Percentiles rank a stretch among this genome's conserved stretches.
Evolutionary conservation across 345 rosid species (phyloP).

Genomic region (Erysimum cheiranthoides): DNA sequence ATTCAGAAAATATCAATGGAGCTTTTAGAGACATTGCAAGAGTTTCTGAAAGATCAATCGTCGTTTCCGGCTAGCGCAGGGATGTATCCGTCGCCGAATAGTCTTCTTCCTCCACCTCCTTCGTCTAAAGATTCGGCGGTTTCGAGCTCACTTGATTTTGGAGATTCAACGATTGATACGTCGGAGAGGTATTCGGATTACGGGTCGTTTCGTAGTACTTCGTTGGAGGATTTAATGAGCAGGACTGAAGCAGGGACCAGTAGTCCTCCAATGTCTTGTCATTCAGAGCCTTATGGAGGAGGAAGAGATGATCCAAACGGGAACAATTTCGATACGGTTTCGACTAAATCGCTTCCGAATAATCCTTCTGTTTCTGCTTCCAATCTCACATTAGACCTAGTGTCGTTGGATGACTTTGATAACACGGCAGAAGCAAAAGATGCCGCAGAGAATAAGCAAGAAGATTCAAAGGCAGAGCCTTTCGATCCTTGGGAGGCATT

Average conservation of each 20-base stretch:
- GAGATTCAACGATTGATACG: constrained; percentile 35
- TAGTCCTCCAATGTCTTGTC: constrained; percentile 47
- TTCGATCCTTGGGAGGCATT: constrained; percentile 39
- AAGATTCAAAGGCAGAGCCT: constrained; percentile 17
- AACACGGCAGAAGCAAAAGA: constrained; percentile 21
- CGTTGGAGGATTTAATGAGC: constrained; percentile 65
- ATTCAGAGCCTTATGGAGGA: constrained; percentile 48
- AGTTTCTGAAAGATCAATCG: constrained; percentile 78
- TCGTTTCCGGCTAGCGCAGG: constrained; percentile 52
- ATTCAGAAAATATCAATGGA: constrained; percentile 76
- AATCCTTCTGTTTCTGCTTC: constrained; percentile 43
- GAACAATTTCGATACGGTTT: constrained; percentile 39
- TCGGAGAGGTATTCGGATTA: constrained; percentile 49
- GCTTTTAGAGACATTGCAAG: constrained; percentile 74
- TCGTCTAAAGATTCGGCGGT: constrained; percentile 23
- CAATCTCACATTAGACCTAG: constrained; percentile 36
- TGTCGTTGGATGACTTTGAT: constrained; percentile 45
- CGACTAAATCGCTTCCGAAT: constrained; percentile 43
- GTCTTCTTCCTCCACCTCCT: constrained; percentile 32
- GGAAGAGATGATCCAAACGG: constrained; percentile 33
- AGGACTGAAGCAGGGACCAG: constrained; percentile 45
- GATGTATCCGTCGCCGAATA: constrained; percentile 41
- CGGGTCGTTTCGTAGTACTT: constrained; percentile 52
- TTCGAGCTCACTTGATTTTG: constrained; percentile 40
- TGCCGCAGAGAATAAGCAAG: constrained; percentile 18